A percentile compares a stretch with the other conserved stretches of the same genome.
These are phyloP conservation scores for Komagataella ulmi DNA, from an alignment of 805 yeast species.

Conservation along the genomic window DNA sequence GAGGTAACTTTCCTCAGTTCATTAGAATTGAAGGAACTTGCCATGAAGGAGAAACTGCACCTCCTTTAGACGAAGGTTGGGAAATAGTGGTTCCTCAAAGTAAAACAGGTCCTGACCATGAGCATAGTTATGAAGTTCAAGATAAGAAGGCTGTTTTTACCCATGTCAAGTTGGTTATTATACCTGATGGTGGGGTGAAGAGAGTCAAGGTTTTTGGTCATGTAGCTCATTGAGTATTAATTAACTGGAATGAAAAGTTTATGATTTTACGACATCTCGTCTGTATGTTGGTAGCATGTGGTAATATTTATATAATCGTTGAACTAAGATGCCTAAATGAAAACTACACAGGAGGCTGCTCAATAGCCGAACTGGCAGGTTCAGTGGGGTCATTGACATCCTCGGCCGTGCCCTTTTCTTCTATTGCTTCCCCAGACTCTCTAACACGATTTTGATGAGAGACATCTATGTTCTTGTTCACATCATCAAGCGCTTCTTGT, in stretches of 20 bases:
- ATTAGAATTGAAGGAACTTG: conserved; percentile 53
- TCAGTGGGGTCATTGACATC: background rate
- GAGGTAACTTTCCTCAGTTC: conserved; percentile 90
- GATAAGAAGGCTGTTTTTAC: conserved; percentile 24
- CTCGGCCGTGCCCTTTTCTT: background rate
- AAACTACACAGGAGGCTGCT: background rate
- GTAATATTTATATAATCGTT: too few species aligned
- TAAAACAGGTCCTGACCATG: conserved; percentile 75
- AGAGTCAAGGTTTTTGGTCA: conserved; percentile 79
- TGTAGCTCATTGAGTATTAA: background rate
- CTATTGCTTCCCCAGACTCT: background rate
- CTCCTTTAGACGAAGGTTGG: conserved; percentile 43
- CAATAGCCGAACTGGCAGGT: background rate
- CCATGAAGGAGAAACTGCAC: conserved; percentile 18
- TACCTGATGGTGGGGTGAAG: conserved; percentile 97
- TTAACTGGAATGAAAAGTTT: background rate
- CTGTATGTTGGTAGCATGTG: background rate
- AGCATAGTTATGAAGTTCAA: conserved; percentile 41
- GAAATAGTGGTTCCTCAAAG: conserved; percentile 45
- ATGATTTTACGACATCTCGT: background rate
- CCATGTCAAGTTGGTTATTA: conserved; percentile 69
- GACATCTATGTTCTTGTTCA: background rate
- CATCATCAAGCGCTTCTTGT: background rate
- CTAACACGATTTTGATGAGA: background rate
- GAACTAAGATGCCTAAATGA: background rate